Evolutionary conservation across 192 early-diverging fungal species (phyloP), one percentile per base, ranked within the genome.

Genomic region (Linnemannia elongata): DNA sequence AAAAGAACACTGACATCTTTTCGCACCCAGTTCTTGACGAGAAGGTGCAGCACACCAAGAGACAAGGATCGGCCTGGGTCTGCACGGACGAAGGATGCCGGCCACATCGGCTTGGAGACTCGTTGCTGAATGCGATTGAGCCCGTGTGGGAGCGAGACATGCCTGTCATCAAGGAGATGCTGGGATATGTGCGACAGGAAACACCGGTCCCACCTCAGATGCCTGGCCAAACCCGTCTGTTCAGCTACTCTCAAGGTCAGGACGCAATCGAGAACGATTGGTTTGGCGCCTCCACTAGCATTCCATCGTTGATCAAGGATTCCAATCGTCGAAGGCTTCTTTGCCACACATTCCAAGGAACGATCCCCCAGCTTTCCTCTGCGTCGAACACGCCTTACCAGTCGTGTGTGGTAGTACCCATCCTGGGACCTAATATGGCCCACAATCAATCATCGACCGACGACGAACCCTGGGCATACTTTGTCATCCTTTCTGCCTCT

Each of bases 281-380:
- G 85, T 87, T 75, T 47, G 79, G 72, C 10, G 52, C 55, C 24
- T 54, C 79, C 27, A 36, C 70, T 7, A 44, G 49, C 33, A 72
- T 39, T 0, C 30, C 74, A 7, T 35, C 57, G 6, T 39, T 78
- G 66, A 87, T 78, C 39, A 77, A 81, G 27, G 60, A 66, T 9
- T 66, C 60, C 60, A 66, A n/a, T 55, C 54, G 42, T 24, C 76
- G 76, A 35, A 52, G 63, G 52, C 45, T 75, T 17, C 72, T 87
- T 8, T 87, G 85, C 49, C 85, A 87, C 41, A 87, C 85, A 3
- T 87, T 87, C 52, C 79, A 87, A 35, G 85, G 85, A 41, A 87
- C 85, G 2, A 38, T 87, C 45, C 76, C 55, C 10, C 6, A 2
- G 3, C 80, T 87, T 18, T 36, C 60, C 0, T 36, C 85, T 18